These are phyloP conservation scores for Haberlea rhodopensis DNA, from an alignment of 257 asterid species.

Conservation along the genomic window DNA sequence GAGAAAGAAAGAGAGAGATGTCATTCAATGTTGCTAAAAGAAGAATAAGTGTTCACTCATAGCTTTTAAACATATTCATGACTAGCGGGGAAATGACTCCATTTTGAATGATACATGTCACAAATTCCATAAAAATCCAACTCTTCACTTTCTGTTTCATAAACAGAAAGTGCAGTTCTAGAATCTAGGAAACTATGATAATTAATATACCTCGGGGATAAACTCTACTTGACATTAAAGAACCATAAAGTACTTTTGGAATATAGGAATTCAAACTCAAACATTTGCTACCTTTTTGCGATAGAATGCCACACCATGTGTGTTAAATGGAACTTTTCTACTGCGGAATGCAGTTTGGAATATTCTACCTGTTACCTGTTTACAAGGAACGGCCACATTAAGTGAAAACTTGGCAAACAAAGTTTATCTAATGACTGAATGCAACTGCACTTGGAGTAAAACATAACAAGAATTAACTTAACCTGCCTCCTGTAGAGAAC, in stretches of 20 bases:
- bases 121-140: background rate
- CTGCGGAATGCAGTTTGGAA: slow-evolving; percentile 84
- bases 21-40: too few relatives aligned
- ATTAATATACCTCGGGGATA: background rate
- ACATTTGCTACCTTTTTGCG: slow-evolving; percentile 72
- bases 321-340: slow-evolving; percentile 86
- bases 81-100: background rate
- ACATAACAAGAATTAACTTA: slow-evolving; percentile 32
- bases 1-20: too few relatives aligned
- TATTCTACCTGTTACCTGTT: slow-evolving; percentile 84
- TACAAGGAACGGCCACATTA: slow-evolving; percentile 26
- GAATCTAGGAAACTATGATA: background rate
- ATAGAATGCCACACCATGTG: slow-evolving; percentile 97
- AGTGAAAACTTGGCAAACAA: slow-evolving; percentile 3
- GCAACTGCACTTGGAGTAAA: slow-evolving; percentile 22
- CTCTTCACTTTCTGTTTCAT: background rate
- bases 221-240: background rate
- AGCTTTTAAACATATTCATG: background rate
- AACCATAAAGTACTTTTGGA: background rate
- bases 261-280: background rate
- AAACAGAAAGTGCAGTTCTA: background rate
- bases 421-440: slow-evolving; percentile 19
- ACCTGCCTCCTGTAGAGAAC: slow-evolving; percentile 99
- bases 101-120: too few relatives aligned
- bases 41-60: too few relatives aligned